phyloP scores from a whole-genome alignment of 2,329 filamentous ascomycete genomes.

The Lasiodiplodia theobromae region DNA sequence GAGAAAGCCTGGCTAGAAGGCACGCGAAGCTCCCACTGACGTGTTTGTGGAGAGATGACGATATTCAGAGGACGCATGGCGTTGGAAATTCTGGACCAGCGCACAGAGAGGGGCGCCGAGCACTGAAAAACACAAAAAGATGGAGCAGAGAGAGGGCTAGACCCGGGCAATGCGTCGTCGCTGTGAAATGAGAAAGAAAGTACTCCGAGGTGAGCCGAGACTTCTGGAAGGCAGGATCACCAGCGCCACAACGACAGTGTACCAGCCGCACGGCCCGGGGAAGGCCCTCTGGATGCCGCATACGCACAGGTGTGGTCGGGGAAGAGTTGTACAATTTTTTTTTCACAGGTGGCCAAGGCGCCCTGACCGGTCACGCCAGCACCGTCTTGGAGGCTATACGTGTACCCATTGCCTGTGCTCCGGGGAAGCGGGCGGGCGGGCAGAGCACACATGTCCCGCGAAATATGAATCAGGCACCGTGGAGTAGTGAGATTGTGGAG shows the following conservation, averaged over 20 bases:
- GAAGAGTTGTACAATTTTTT: slow-evolving; percentile 24
- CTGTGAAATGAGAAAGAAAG: background rate
- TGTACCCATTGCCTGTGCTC: slow-evolving; percentile 22
- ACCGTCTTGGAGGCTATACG: background rate
- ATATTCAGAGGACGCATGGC: slow-evolving; percentile 11
- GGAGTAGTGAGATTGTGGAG: slow-evolving; percentile 25
- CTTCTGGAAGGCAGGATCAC: slow-evolving; percentile 14
- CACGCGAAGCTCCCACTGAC: slow-evolving; percentile 18
- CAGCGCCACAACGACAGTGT: slow-evolving; percentile 8
- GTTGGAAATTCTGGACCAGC: background rate
- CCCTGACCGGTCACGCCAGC: slow-evolving; percentile 23
- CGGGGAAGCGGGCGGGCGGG: slow-evolving; percentile 22
- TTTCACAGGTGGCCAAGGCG: slow-evolving; percentile 12
- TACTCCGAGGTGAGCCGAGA: slow-evolving; percentile 20
- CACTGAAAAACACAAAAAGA: background rate
- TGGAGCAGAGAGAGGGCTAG: slow-evolving; percentile 17
- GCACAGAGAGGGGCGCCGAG: background rate
- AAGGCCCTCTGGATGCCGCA: slow-evolving; percentile 7
- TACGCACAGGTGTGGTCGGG: slow-evolving; percentile 11
- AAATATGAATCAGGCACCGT: slow-evolving; percentile 16
- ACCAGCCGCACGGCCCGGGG: slow-evolving; percentile 17
- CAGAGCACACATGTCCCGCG: slow-evolving; percentile 6
- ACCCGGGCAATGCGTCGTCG: slow-evolving; percentile 16
- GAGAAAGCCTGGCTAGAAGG: background rate
- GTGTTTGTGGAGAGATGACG: slow-evolving; percentile 21